Percentiles rank a stretch among this genome's conserved stretches.
phyloP scores from a whole-genome alignment of 2,329 filamentous ascomycete genomes.

The Cercospora sp. region DNA sequence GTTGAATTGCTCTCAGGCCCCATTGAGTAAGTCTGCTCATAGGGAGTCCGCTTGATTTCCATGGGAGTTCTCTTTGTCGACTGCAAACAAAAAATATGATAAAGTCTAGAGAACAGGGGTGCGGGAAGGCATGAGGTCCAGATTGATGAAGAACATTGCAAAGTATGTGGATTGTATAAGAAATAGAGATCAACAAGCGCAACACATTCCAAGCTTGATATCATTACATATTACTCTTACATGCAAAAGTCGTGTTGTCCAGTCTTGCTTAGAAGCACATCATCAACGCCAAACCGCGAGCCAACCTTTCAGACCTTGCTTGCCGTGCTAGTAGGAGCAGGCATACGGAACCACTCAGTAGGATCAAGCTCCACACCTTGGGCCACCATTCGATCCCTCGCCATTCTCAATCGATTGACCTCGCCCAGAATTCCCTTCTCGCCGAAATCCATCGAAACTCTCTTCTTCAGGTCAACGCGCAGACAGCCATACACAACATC shows the following conservation, averaged over 20 bases:
- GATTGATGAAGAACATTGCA: too few species aligned
- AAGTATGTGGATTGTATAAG: too few species aligned
- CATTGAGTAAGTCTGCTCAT: too few species aligned
- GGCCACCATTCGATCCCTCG: not conserved
- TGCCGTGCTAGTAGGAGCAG: not conserved
- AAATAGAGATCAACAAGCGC: too few species aligned
- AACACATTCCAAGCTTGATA: too few species aligned
- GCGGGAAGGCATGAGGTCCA: too few species aligned
- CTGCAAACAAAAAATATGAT: too few species aligned
- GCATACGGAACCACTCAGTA: not conserved
- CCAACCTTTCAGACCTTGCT: not conserved
- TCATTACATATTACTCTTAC: not conserved
- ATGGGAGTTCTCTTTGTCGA: too few species aligned
- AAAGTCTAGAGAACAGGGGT: too few species aligned
- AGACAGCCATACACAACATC: not conserved
- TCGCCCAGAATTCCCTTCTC: not conserved
- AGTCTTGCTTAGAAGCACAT: not conserved
- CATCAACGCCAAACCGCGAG: not conserved
- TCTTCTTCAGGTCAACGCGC: not conserved
- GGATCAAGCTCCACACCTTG: not conserved
- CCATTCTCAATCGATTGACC: not conserved
- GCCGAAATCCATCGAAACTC: not conserved
- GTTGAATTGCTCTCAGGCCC: too few species aligned
- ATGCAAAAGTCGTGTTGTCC: not conserved
- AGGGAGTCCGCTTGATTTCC: too few species aligned